Conservation (phyloP, 2,329 filamentous ascomycete species). For the Corynespora cassiicola region DNA sequence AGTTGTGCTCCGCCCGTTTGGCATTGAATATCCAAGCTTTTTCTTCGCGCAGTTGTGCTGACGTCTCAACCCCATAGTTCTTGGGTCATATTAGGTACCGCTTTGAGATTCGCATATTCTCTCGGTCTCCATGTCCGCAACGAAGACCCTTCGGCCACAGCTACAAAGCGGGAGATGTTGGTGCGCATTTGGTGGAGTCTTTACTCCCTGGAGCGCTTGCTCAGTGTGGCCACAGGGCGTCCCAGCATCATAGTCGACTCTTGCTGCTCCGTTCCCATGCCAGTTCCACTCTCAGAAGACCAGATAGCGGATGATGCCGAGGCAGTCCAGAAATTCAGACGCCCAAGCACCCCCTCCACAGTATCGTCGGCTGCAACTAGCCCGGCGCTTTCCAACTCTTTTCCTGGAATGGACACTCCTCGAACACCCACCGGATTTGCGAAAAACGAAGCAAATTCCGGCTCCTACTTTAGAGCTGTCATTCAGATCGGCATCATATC, state of each 20-base stretch:
- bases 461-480: constrained; percentile 33
- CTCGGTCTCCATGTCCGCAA: constrained; percentile 48
- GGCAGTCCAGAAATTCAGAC: too few species aligned
- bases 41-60: too few species aligned
- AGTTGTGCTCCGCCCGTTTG: constrained; percentile 5
- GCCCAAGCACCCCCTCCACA: constrained; percentile 30
- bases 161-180: constrained; percentile 39
- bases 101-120: constrained; percentile 42
- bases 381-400: too few species aligned
- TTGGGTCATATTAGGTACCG: constrained; percentile 44
- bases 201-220: constrained; percentile 42
- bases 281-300: constrained; percentile 35
- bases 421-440: constrained; percentile 7
- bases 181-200: constrained; percentile 50
- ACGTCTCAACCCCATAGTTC: too few species aligned
- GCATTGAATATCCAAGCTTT: not conserved
- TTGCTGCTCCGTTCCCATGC: constrained; percentile 38
- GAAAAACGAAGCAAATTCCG: constrained; percentile 21
- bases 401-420: too few species aligned
- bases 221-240: constrained; percentile 46
- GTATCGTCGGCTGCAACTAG: too few species aligned
- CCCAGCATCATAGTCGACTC: constrained; percentile 37
- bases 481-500: constrained; percentile 40
- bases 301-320: too few species aligned
- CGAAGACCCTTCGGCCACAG: constrained; percentile 26